A percentile compares a stretch with the other conserved stretches of the same genome.
Conservation (phyloP, 805 yeast genomes). For the Ogataea haglerorum region DNA sequence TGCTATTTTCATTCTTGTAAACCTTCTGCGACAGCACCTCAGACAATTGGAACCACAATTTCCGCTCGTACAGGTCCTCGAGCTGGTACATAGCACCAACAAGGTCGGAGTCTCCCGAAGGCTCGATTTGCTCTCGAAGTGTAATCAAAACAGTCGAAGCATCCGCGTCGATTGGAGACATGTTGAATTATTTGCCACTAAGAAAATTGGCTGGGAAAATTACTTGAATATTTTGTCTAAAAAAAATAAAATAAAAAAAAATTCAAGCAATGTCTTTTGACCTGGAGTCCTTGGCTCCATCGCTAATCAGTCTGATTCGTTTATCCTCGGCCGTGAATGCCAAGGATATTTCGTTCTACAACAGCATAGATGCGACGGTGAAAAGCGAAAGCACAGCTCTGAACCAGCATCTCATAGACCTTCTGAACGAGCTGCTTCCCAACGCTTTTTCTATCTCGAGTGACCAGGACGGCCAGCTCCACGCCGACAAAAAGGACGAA, state of each 20-base stretch:
- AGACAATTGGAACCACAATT: conserved; percentile 93
- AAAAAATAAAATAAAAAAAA: not conserved
- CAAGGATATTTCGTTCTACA: conserved; percentile 76
- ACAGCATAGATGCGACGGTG: conserved; percentile 54
- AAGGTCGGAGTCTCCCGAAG: conserved; percentile 42
- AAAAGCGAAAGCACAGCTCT: conserved; percentile 38
- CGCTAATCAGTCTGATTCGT: conserved; percentile 56
- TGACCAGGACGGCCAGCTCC: conserved; percentile 28
- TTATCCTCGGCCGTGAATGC: conserved; percentile 68
- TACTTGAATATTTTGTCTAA: not conserved
- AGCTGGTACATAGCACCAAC: conserved; percentile 59
- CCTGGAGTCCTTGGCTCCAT: conserved; percentile 37
- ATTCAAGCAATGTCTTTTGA: conserved; percentile 8
- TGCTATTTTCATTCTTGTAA: conserved; percentile 52
- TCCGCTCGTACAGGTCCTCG: conserved; percentile 84
- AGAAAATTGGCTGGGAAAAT: conserved; percentile 3
- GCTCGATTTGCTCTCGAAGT: conserved; percentile 63
- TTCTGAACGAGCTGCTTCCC: conserved; percentile 44
- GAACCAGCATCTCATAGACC: conserved; percentile 39
- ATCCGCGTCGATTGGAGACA: conserved; percentile 31
- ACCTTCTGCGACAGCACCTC: conserved; percentile 55
- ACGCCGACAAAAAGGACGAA: conserved; percentile 34
- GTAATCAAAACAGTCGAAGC: conserved; percentile 51
- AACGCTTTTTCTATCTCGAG: conserved; percentile 23
- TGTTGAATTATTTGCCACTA: conserved; percentile 7